Conservation (phyloP, 345 rosid genomes). For the Eucalyptus sp. region DNA sequence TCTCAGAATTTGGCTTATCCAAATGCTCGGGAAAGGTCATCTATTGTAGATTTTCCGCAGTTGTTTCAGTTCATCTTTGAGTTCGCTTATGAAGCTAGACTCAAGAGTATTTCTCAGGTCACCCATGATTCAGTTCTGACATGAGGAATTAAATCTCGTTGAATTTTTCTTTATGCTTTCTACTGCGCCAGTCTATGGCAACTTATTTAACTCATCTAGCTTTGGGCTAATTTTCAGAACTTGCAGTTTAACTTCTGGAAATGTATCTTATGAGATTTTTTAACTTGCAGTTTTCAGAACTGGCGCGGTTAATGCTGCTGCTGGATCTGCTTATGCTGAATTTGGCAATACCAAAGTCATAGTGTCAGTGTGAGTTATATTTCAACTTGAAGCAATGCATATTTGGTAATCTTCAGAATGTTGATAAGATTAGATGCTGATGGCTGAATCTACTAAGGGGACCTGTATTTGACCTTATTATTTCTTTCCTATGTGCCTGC, state of each 20-base stretch:
- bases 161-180: not conserved
- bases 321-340: conserved; percentile 96
- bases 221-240: not conserved
- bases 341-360: conserved; percentile 93
- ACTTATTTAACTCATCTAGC: not conserved
- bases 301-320: conserved; percentile 76
- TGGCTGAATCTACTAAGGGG: not conserved
- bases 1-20: not conserved
- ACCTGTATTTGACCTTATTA: not conserved
- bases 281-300: conserved; percentile 61
- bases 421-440: not conserved
- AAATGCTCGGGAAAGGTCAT: not conserved
- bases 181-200: not conserved
- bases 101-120: not conserved
- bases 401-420: not conserved
- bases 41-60: not conserved
- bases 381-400: not conserved
- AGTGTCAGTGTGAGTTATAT: conserved; percentile 80
- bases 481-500: not conserved
- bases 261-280: not conserved
- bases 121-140: not conserved
- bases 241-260: not conserved
- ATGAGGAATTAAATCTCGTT: not conserved
- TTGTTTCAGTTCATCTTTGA: not conserved
- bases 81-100: not conserved